These are phyloP conservation scores for Platanthera guangdongensis DNA, from an alignment of 106 monocot genomes.

Conservation along the genomic window DNA sequence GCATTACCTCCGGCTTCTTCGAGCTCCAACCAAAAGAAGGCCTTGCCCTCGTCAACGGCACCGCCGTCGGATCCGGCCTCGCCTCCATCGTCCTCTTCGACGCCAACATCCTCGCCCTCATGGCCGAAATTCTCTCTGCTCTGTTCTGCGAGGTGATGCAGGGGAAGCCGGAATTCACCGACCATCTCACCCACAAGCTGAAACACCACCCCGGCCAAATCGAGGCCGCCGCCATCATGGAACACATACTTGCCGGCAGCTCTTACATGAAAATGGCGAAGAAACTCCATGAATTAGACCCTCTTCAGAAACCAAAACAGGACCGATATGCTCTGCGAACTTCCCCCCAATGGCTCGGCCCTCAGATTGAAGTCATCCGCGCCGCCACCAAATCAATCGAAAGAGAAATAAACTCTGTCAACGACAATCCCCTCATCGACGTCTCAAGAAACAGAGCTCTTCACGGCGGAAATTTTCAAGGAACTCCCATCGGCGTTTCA, in stretches of 20 bases:
- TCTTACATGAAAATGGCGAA: constrained; percentile 35
- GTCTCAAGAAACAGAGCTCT: constrained; percentile 33
- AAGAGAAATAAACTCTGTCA: constrained; percentile 41
- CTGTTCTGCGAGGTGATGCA: constrained; percentile 40
- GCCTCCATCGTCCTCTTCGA: constrained; percentile 31
- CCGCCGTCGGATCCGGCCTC: constrained; percentile 36
- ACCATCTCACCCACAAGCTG: constrained; percentile 34
- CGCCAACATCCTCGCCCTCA: constrained; percentile 21
- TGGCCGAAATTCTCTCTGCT: constrained; percentile 25
- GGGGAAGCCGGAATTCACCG: constrained; percentile 35
- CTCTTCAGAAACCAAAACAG: constrained; percentile 35
- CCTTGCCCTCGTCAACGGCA: constrained; percentile 38
- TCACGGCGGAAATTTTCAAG: constrained; percentile 47
- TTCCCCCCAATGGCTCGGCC: constrained; percentile 40
- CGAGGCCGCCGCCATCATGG: constrained; percentile 38
- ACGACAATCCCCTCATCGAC: constrained; percentile 47
- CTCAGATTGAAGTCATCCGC: constrained; percentile 32
- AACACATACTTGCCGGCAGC: constrained; percentile 31
- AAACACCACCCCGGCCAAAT: constrained; percentile 41
- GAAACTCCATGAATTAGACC: constrained; percentile 29
- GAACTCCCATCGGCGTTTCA: constrained; percentile 50
- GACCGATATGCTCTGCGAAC: constrained; percentile 32
- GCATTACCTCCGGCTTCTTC: constrained; percentile 34
- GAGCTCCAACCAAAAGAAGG: constrained; percentile 49
- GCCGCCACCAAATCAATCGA: constrained; percentile 22